Percentiles rank a stretch among this genome's conserved stretches.
Evolutionary conservation across 140 eudicot species (phyloP).

Genomic region (Ambrosia hybrid): DNA sequence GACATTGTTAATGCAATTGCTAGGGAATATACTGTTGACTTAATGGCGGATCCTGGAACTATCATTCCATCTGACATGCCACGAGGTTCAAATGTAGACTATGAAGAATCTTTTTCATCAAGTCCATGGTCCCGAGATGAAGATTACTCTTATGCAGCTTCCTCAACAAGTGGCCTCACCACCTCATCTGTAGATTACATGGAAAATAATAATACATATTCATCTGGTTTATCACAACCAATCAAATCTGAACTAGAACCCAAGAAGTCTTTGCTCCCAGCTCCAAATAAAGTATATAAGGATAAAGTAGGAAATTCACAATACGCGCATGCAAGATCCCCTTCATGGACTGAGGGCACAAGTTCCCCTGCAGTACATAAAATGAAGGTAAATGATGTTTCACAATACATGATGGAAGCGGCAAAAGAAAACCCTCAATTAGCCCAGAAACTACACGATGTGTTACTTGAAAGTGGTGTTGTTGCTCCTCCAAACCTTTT

Average conservation of each 20-base stretch:
- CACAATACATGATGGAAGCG: constrained; percentile 95
- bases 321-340: constrained; percentile 63
- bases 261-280: constrained; percentile 17
- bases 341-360: constrained; percentile 97
- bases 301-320: constrained; percentile 44
- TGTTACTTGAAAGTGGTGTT: constrained; percentile 90
- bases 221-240: constrained; percentile 25
- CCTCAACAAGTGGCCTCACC: constrained; percentile 54
- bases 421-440: constrained; percentile 96
- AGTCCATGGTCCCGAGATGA: constrained; percentile 50
- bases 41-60: constrained; percentile 97
- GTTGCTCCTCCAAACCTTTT: constrained; percentile 90
- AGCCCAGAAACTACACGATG: constrained; percentile 92
- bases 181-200: constrained; percentile 47
- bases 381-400: constrained; percentile 86
- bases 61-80: constrained; percentile 78
- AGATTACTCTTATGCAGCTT: constrained; percentile 49
- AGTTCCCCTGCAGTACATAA: constrained; percentile 83
- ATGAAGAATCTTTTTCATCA: constrained; percentile 51
- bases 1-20: constrained; percentile 18
- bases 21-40: constrained; percentile 92
- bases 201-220: constrained; percentile 37
- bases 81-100: constrained; percentile 39
- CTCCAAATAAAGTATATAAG: constrained; percentile 20
- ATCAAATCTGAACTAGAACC: constrained; percentile 35